Evolutionary conservation across 2,329 filamentous ascomycete species (phyloP).

Genomic region (Corinectria fuckeliana): DNA sequence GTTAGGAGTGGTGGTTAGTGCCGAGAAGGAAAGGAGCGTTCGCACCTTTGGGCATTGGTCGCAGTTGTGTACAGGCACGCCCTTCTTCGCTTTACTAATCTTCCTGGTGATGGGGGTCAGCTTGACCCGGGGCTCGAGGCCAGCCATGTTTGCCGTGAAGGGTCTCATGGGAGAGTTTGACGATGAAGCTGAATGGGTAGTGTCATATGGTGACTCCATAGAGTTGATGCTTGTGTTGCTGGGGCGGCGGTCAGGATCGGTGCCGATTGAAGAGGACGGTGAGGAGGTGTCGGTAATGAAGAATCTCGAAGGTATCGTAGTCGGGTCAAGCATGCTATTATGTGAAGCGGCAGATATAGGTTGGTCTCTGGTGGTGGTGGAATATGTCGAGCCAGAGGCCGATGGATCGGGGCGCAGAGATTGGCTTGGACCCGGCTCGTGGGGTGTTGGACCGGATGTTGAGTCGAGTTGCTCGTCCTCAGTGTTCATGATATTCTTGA

Average conservation of each 20-base stretch:
- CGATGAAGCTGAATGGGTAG: constrained; percentile 34
- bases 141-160: constrained; percentile 42
- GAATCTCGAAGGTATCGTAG: constrained; percentile 38
- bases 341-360: constrained; percentile 41
- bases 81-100: constrained; percentile 65
- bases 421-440: constrained; percentile 47
- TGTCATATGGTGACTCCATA: constrained; percentile 51
- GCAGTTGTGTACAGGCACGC: constrained; percentile 63
- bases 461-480: constrained; percentile 55
- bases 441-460: constrained; percentile 54
- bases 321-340: constrained; percentile 45
- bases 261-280: constrained; percentile 38
- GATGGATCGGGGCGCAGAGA: constrained; percentile 42
- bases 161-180: constrained; percentile 48
- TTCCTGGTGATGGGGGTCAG: constrained; percentile 63
- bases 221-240: constrained; percentile 57
- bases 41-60: constrained; percentile 60
- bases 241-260: constrained; percentile 43
- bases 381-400: constrained; percentile 48
- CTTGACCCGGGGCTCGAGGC: constrained; percentile 52
- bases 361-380: constrained; percentile 44
- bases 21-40: constrained; percentile 1
- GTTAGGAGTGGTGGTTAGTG: constrained; percentile 4
- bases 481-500: constrained; percentile 64
- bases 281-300: constrained; percentile 30